These are phyloP conservation scores for Rhynchospora breviuscula DNA, from an alignment of 176 grass and related monocot genomes.

Conservation along the genomic window DNA sequence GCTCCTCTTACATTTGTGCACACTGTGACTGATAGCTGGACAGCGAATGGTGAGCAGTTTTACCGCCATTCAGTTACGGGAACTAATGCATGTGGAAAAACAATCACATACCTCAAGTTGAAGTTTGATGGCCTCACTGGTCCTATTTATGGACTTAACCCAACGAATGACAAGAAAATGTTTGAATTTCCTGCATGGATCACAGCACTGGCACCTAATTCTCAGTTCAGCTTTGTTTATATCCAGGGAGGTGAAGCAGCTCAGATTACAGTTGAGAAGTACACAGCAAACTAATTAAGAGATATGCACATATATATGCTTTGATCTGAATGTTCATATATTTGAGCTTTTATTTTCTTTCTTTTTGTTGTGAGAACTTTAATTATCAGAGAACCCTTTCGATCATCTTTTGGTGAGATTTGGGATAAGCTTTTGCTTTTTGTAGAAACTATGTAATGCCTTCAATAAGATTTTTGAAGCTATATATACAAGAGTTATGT, in stretches of 20 bases:
- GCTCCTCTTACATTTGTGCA: constrained; percentile 61
- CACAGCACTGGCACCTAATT: constrained; percentile 19
- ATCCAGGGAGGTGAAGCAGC: constrained; percentile 63
- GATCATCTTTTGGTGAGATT: constrained; percentile 9
- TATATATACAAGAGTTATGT: neutral
- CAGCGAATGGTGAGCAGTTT: constrained; percentile 29
- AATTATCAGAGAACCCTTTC: constrained; percentile 18
- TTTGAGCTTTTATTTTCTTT: constrained; percentile 9
- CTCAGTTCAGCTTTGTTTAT: constrained; percentile 56
- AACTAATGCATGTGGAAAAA: constrained; percentile 39
- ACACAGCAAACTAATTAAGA: constrained; percentile 36
- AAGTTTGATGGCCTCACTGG: constrained; percentile 39
- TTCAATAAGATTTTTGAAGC: constrained; percentile 2
- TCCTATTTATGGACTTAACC: constrained; percentile 43
- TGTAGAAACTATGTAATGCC: neutral
- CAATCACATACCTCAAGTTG: constrained; percentile 71
- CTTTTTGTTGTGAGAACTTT: constrained; percentile 24
- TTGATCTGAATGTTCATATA: constrained; percentile 28
- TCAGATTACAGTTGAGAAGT: constrained; percentile 40
- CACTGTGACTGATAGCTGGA: constrained; percentile 59
- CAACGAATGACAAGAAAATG: constrained; percentile 28
- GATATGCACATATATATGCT: constrained; percentile 14
- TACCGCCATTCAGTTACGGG: constrained; percentile 64
- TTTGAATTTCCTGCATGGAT: constrained; percentile 62
- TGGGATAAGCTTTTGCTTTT: neutral